Conservation (phyloP, 331 rosid species). For the Acacia concinna region DNA sequence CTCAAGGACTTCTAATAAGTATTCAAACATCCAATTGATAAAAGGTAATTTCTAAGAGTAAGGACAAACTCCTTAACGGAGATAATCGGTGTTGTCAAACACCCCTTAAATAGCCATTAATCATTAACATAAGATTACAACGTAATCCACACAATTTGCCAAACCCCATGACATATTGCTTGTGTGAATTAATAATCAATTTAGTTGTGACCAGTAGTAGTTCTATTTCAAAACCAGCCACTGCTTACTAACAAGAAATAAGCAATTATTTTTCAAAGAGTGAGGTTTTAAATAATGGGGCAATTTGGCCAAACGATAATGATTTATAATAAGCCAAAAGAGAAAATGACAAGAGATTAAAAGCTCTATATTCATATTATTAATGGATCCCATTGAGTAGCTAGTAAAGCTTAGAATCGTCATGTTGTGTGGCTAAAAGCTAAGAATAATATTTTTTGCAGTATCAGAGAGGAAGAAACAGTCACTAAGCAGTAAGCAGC, state of each 20-base stretch:
- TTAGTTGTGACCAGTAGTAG: neutral
- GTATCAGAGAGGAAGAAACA: constrained; percentile 16
- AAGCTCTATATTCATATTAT: constrained; percentile 25
- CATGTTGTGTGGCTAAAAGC: constrained; percentile 38
- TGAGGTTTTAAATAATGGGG: constrained; percentile 32
- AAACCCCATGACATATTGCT: neutral
- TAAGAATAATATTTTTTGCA: constrained; percentile 31
- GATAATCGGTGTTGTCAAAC: too few species aligned
- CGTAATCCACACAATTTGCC: neutral
- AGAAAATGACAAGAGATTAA: constrained; percentile 33
- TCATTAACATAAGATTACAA: neutral
- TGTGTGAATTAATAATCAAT: neutral
- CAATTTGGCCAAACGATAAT: constrained; percentile 23
- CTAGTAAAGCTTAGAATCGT: constrained; percentile 39
- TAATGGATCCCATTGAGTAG: constrained; percentile 33
- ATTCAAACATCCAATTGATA: too few species aligned
- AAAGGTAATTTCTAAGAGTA: too few species aligned
- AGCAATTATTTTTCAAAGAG: neutral
- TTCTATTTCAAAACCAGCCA: neutral
- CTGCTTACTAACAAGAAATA: neutral
- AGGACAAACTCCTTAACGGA: too few species aligned
- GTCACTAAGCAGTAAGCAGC: neutral
- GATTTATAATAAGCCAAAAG: constrained; percentile 12
- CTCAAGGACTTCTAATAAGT: too few species aligned
- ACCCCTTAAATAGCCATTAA: neutral